These are phyloP conservation scores for Coniferiporia sulphurascens DNA, from an alignment of 1,284 basidiomycete genomes.

Conservation along the genomic window DNA sequence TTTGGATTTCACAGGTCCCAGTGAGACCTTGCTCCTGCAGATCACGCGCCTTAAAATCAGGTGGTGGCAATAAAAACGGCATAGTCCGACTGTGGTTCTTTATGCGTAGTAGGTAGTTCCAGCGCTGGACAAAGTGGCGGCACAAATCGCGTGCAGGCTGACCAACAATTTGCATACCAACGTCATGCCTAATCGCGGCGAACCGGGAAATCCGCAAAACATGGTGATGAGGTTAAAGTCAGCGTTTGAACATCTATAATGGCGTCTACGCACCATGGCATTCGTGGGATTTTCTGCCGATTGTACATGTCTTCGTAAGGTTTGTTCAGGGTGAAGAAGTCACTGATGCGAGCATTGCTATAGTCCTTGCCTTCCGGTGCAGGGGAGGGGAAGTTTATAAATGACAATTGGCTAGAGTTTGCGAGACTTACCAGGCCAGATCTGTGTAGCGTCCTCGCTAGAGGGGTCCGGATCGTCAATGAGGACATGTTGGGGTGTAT, in stretches of 20 bases:
- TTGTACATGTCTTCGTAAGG: conserved; percentile 96
- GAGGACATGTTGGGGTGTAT: conserved; percentile 91
- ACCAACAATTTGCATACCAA: conserved; percentile 92
- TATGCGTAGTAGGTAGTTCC: conserved; percentile 89
- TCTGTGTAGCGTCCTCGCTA: conserved; percentile 54
- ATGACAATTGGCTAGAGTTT: conserved; percentile 2
- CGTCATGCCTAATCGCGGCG: conserved; percentile 74
- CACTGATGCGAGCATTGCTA: conserved; percentile 84
- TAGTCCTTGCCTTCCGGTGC: conserved; percentile 79
- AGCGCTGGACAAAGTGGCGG: conserved; percentile 93
- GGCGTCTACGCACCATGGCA: conserved; percentile 78
- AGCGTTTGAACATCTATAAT: neutral
- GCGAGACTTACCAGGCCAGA: conserved; percentile 72
- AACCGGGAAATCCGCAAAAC: neutral
- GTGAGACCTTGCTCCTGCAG: conserved; percentile 80
- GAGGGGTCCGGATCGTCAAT: conserved; percentile 74
- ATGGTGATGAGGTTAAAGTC: conserved; percentile 3
- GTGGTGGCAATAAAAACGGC: conserved; percentile 93
- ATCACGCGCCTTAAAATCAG: conserved; percentile 86
- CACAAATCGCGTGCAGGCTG: conserved; percentile 95
- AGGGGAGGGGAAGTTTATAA: neutral
- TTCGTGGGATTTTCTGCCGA: conserved; percentile 81
- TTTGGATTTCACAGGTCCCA: conserved; percentile 96
- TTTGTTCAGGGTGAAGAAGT: conserved; percentile 87
- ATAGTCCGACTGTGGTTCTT: conserved; percentile 92